Conservation (phyloP, 225 moss, liverwort and hornwort species). For the Pleurozium schreberi region DNA sequence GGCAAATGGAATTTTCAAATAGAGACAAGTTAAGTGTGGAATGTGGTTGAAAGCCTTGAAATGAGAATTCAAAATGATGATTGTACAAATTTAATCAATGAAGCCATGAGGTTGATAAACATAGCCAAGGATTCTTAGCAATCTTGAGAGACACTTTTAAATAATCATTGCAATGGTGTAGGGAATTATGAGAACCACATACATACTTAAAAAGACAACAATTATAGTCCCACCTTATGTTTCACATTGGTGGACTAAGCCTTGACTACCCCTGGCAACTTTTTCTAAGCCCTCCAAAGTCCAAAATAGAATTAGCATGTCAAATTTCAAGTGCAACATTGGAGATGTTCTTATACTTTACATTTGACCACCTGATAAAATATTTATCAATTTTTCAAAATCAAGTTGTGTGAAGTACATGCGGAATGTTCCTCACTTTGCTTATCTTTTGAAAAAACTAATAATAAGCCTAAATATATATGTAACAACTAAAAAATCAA, state of each 20-base stretch:
- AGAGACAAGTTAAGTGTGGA: neutral
- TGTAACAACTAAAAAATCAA: neutral
- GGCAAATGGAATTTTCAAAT: neutral
- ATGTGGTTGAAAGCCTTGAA: neutral
- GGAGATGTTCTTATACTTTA: neutral
- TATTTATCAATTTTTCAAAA: too few species aligned
- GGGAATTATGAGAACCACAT: neutral
- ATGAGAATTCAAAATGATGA: neutral
- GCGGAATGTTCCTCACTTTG: neutral
- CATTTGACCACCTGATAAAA: too few species aligned
- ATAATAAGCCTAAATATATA: neutral
- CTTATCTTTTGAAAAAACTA: neutral
- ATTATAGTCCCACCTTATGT: fast-evolving
- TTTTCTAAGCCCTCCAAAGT: neutral
- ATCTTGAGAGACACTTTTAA: neutral
- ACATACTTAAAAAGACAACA: neutral
- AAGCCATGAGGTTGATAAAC: neutral
- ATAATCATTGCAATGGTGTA: neutral
- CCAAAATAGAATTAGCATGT: neutral
- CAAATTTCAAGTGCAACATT: neutral
- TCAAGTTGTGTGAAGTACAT: too few species aligned
- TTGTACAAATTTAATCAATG: neutral
- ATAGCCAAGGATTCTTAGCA: neutral
- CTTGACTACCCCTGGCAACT: neutral
- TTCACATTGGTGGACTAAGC: neutral